These are phyloP conservation scores for Yamadazyma sp. DNA, from an alignment of 1,139 yeast species.

Conservation along the genomic window DNA sequence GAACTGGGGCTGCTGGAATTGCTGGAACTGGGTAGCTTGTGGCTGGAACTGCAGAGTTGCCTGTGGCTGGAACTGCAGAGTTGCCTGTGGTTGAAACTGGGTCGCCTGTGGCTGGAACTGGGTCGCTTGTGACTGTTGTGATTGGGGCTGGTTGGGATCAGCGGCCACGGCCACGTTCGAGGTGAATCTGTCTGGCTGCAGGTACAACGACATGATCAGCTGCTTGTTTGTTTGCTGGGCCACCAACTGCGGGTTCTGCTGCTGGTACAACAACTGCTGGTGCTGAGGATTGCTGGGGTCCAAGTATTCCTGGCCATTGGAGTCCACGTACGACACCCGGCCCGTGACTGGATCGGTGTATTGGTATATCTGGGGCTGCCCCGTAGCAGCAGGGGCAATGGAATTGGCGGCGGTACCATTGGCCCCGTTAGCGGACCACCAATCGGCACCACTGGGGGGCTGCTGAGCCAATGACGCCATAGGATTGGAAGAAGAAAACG, in stretches of 20 bases:
- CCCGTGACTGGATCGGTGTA: slow-evolving; percentile 66
- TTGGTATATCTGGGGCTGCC: slow-evolving; percentile 50
- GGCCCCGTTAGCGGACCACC: slow-evolving; percentile 24
- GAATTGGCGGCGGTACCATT: slow-evolving; percentile 8
- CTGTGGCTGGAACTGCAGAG: slow-evolving; percentile 22
- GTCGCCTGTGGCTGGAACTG: slow-evolving; percentile 20
- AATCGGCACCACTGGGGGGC: slow-evolving; percentile 19
- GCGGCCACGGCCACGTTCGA: slow-evolving; percentile 27
- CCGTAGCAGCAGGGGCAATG: background rate
- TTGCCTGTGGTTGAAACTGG: slow-evolving; percentile 19
- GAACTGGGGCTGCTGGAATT: slow-evolving; percentile 16
- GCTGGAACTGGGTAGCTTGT: slow-evolving; percentile 15
- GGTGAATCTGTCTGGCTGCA: slow-evolving; percentile 31
- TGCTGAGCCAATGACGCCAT: slow-evolving; percentile 20
- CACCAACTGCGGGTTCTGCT: slow-evolving; percentile 40
- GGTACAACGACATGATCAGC: slow-evolving; percentile 41
- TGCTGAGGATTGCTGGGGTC: slow-evolving; percentile 57
- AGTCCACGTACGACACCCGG: slow-evolving; percentile 56
- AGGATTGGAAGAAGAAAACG: slow-evolving; percentile 19
- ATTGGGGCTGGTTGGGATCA: slow-evolving; percentile 17
- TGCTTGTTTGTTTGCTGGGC: slow-evolving; percentile 49
- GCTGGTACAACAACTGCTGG: slow-evolving; percentile 49
- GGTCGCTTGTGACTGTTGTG: slow-evolving; percentile 19
- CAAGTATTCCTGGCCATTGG: slow-evolving; percentile 58
- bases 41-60: slow-evolving; percentile 14